A percentile compares a stretch with the other conserved stretches of the same genome.
phyloP scores from a whole-genome alignment of 768 basidiomycete genomes.

The Mycena latifolia region DNA sequence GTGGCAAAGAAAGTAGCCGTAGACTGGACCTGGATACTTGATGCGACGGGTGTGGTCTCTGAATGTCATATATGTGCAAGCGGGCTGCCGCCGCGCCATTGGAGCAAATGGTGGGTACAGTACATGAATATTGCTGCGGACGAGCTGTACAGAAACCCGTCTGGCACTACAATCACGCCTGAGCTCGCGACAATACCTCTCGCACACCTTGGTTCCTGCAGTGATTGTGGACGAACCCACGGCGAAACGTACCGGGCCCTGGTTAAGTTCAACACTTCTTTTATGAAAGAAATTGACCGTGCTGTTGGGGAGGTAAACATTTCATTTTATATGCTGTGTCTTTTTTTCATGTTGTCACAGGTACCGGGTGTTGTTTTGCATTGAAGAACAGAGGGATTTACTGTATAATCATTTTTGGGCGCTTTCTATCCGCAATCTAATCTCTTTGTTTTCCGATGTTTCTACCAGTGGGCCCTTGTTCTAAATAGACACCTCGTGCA shows the following conservation, averaged over 20 bases:
- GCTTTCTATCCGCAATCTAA: too few relatives aligned
- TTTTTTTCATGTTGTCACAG: not conserved
- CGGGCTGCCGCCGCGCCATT: slow-evolving; percentile 24
- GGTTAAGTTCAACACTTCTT: slow-evolving; percentile 22
- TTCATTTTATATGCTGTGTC: not conserved
- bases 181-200: slow-evolving; percentile 26
- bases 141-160: slow-evolving; percentile 27
- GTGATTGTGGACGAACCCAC: not conserved
- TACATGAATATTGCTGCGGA: slow-evolving; percentile 28
- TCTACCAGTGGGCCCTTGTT: too few relatives aligned
- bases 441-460: too few relatives aligned
- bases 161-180: slow-evolving; percentile 18
- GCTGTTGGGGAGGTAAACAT: slow-evolving; percentile 21
- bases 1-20: slow-evolving; percentile 24
- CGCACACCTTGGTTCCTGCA: slow-evolving; percentile 19
- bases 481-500: too few relatives aligned
- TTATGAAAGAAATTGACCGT: slow-evolving; percentile 22
- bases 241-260: slow-evolving; percentile 13
- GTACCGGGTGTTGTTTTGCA: too few relatives aligned
- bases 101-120: slow-evolving; percentile 32
- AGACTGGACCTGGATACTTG: slow-evolving; percentile 23
- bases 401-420: too few relatives aligned
- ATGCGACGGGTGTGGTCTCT: slow-evolving; percentile 28
- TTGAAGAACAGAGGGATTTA: not conserved
- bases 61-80: slow-evolving; percentile 22